Percentiles rank a stretch among this genome's conserved stretches.
Conservation (phyloP, 768 basidiomycete genomes). For the Hypsizygus marmoreus region DNA sequence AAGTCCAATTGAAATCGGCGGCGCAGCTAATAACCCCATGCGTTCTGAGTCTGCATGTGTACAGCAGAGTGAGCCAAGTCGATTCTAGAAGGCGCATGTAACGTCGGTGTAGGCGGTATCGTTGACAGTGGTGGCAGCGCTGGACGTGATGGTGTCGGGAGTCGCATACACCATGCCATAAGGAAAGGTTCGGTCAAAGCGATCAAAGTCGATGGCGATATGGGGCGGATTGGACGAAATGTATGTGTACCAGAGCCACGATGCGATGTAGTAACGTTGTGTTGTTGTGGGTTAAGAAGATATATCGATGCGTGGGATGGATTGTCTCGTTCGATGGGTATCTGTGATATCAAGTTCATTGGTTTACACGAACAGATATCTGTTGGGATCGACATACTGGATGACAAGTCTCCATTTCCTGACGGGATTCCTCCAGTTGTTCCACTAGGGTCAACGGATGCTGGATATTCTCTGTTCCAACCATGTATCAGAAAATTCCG, state of each 20-base stretch:
- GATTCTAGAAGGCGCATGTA: neutral
- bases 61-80: neutral
- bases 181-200: slow-evolving; percentile 46
- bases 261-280: neutral
- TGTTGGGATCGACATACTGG: neutral
- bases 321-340: no score
- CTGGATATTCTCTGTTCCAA: slow-evolving; percentile 7
- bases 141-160: neutral
- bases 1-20: no score
- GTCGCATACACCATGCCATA: slow-evolving; percentile 36
- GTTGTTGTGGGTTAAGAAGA: neutral
- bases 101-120: neutral
- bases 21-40: slow-evolving; percentile 13
- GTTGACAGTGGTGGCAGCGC: neutral
- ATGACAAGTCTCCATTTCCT: neutral
- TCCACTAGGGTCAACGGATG: slow-evolving; percentile 13
- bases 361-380: neutral
- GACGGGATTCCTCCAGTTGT: slow-evolving; percentile 10
- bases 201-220: slow-evolving; percentile 41
- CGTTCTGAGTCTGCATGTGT: neutral
- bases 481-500: neutral
- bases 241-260: neutral
- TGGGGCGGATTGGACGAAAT: slow-evolving; percentile 24
- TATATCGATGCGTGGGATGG: no score
- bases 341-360: no score